Evolutionary conservation across 768 basidiomycete species (phyloP), one percentile per base, ranked within the genome.

Genomic region (Mrakia frigida): DNA sequence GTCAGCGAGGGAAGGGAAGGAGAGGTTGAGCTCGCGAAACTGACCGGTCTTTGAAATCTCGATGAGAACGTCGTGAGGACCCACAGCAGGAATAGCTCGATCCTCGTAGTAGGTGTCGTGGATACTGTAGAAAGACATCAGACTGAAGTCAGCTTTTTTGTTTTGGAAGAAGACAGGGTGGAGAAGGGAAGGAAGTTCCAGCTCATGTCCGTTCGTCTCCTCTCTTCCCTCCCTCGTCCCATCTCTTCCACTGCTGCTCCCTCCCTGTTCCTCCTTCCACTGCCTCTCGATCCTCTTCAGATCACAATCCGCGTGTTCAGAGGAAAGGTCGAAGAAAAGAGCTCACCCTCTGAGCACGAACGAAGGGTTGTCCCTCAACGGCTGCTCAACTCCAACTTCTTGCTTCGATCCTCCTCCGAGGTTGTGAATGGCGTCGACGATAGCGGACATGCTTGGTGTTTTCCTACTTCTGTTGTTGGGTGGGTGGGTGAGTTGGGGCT

Each of bases 11-110:
- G n/a, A 71, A 25, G 46, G 39, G 0, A 50, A 21, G 33, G 16
- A 14, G 39, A 18, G n/a, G 65, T 6, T n/a, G 80, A 87, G 77
- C 37, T 39, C 25, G 65, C 4, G 65, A 18, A 23, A 35, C 35
- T 16, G 35, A 39, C 92, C 94, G 25, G 94, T 96, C 85, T 94
- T 94, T 85, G 25, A 50, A 59, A 98, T 91, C 80, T 91, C 86
- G 46, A 98, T 89, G 31, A 98, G 88, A 59, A 94, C 93, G 79
- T 97, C 91, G 81, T 90, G 86, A 74, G 87, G 87, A 28, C 87
- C 85, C 78, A 91, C 91, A 91, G 90, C 86, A 39, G 92, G 92
- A 78, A 94, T 87, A n/a, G 90, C 88, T 5, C 91, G 86, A 70
- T 90, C 85, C 80, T 93, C 92, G 80, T 88, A 93, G 63, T 85